These are phyloP conservation scores for Penicillium bovifimosum DNA, from an alignment of 495 filamentous ascomycete genomes.

Conservation along the genomic window DNA sequence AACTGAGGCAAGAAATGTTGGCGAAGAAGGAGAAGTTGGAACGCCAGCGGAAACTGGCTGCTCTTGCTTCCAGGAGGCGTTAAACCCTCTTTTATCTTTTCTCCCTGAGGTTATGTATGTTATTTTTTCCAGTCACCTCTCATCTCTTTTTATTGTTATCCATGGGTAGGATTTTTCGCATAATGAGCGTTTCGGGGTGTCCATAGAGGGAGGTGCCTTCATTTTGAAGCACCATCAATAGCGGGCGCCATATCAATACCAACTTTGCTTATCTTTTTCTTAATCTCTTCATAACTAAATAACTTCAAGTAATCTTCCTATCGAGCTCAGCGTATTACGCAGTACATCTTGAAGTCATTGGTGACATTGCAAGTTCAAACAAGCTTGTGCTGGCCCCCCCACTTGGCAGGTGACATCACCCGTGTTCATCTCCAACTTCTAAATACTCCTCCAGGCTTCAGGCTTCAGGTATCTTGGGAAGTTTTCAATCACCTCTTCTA, in stretches of 20 bases:
- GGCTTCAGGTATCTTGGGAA: conserved; percentile 6
- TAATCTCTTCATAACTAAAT: background rate
- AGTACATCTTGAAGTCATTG: conserved; percentile 4
- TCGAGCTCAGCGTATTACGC: background rate
- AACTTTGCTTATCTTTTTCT: conserved; percentile 11
- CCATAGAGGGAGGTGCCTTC: conserved; percentile 27
- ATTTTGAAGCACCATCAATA: conserved; percentile 21
- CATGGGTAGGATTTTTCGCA: conserved; percentile 22
- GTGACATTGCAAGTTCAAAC: background rate
- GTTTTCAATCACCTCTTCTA: background rate
- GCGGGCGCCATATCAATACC: conserved; percentile 27
- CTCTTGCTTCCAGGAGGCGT: conserved; percentile 39
- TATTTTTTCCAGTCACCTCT: conserved; percentile 5
- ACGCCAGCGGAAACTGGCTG: conserved; percentile 45
- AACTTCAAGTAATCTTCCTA: background rate
- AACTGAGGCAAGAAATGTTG: conserved; percentile 46
- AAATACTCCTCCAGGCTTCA: no score
- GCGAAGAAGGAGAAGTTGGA: conserved; percentile 54
- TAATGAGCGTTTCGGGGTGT: conserved; percentile 33
- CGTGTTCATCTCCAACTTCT: conserved; percentile 1
- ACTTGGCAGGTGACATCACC: conserved; percentile 43
- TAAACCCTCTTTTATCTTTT: conserved; percentile 10
- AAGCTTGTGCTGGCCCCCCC: conserved; percentile 28
- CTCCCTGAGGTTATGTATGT: background rate
- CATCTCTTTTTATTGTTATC: conserved; percentile 11